Percentiles rank a stretch among this genome's conserved stretches.
Evolutionary conservation across 176 grass and related monocot species (phyloP).

Genomic region (Musa itinerans): DNA sequence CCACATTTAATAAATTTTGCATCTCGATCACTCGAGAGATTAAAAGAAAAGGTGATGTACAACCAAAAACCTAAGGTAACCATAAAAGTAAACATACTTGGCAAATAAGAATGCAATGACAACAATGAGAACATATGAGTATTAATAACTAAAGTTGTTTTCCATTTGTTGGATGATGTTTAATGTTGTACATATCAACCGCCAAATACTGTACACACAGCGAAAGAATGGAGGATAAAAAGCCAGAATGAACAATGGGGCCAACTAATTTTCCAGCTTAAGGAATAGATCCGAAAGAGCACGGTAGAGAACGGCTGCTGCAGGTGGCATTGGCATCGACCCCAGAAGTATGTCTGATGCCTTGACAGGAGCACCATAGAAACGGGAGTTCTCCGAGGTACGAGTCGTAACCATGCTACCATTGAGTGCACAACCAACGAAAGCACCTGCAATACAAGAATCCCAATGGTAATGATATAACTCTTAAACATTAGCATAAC

Average conservation of each 20-base stretch:
- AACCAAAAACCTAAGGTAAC: too few species aligned
- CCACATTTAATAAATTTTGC: too few species aligned
- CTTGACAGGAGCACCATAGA: conserved; percentile 56
- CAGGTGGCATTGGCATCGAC: conserved; percentile 43
- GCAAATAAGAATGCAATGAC: too few species aligned
- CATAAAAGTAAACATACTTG: too few species aligned
- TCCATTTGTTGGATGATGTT: too few species aligned
- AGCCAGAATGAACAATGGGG: not conserved
- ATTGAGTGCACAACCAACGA: conserved; percentile 69
- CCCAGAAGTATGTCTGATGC: conserved; percentile 78
- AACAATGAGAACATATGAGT: too few species aligned
- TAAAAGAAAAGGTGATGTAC: too few species aligned
- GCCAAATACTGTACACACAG: not conserved
- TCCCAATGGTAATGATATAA: not conserved
- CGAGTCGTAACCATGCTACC: conserved; percentile 56
- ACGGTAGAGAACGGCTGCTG: conserved; percentile 49
- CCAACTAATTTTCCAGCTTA: conserved; percentile 33
- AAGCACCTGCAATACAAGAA: conserved; percentile 46
- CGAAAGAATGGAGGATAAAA: not conserved
- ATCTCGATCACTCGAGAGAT: too few species aligned
- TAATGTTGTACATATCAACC: not conserved
- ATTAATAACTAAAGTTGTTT: too few species aligned
- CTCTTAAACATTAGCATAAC: not conserved
- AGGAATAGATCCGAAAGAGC: conserved; percentile 60
- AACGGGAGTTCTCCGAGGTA: conserved; percentile 44